Evolutionary conservation across 176 grass and related monocot genomes (phyloP).

Genomic region (Zea luxurians): DNA sequence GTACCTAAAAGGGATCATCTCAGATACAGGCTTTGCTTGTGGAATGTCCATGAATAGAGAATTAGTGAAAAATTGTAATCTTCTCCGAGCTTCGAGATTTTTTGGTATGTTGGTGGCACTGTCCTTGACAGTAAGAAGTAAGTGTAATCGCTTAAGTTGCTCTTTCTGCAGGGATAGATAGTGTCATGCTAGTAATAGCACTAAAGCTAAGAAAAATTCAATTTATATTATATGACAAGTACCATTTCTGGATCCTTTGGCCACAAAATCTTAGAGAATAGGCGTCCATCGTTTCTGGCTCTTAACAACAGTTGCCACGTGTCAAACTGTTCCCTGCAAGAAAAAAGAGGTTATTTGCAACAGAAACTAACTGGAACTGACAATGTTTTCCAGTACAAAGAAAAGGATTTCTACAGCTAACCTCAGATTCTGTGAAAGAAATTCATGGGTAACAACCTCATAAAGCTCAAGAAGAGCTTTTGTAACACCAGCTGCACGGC

Average conservation of each 20-base stretch:
- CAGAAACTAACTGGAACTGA: constrained; percentile 14
- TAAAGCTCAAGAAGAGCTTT: constrained; percentile 78
- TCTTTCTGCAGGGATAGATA: constrained; percentile 64
- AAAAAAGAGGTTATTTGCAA: constrained; percentile 28
- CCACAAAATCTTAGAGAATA: constrained; percentile 86
- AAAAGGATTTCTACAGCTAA: constrained; percentile 26
- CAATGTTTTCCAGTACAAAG: constrained; percentile 26
- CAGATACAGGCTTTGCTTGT: constrained; percentile 70
- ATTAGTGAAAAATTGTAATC: constrained; percentile 89
- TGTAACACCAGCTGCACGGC: constrained; percentile 72
- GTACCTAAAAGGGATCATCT: constrained; percentile 98
- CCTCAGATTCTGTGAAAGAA: constrained; percentile 71
- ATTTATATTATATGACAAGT: constrained; percentile 23
- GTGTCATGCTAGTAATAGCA: not conserved
- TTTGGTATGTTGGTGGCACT: constrained; percentile 87
- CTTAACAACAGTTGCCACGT: constrained; percentile 77
- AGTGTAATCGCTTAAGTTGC: constrained; percentile 86
- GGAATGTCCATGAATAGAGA: constrained; percentile 97
- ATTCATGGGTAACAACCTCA: constrained; percentile 83
- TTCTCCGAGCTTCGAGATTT: constrained; percentile 87
- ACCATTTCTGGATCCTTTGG: constrained; percentile 78
- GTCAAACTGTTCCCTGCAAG: constrained; percentile 79
- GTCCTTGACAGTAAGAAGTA: constrained; percentile 95
- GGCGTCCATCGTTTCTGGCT: constrained; percentile 69
- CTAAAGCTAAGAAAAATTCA: not conserved